Evolutionary conservation across 202 grass and related monocot genomes (phyloP).

Genomic region (Setaria italica): DNA sequence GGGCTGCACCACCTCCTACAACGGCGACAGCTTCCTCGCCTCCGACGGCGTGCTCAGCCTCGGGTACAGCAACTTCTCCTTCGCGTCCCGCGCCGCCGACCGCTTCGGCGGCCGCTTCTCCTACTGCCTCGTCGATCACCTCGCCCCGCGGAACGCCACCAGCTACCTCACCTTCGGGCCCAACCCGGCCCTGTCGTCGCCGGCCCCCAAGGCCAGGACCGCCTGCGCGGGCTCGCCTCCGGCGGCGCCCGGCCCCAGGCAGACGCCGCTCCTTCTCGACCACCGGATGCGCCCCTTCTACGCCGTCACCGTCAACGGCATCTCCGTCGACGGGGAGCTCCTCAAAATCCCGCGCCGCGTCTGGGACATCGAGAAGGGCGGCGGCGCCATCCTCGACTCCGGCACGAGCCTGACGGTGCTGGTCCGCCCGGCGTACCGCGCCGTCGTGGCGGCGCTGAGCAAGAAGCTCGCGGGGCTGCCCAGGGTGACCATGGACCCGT

Average conservation of each 20-base stretch:
- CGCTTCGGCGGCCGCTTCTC: constrained; percentile 88
- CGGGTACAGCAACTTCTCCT: constrained; percentile 85
- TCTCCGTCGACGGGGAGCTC: constrained; percentile 70
- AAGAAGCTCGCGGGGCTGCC: constrained; percentile 53
- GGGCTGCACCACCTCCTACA: constrained; percentile 69
- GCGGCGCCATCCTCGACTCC: constrained; percentile 87
- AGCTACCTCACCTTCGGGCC: constrained; percentile 90
- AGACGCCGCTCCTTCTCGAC: constrained; percentile 77
- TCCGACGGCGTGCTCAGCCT: constrained; percentile 93
- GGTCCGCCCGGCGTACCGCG: constrained; percentile 65
- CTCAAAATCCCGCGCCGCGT: constrained; percentile 66
- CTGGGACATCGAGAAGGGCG: constrained; percentile 76
- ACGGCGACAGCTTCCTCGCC: constrained; percentile 60
- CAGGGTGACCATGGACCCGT: constrained; percentile 69
- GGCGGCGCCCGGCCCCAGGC: constrained; percentile 29
- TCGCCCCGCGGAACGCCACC: constrained; percentile 76
- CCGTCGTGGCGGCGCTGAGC: constrained; percentile 63
- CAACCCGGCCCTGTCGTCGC: constrained; percentile 36
- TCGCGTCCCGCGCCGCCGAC: constrained; percentile 66
- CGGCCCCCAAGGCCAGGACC: not conserved
- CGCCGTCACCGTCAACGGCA: constrained; percentile 57
- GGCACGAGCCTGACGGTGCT: constrained; percentile 85
- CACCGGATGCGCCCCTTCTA: constrained; percentile 75
- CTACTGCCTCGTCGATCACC: constrained; percentile 99
- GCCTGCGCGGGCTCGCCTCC: not conserved